Conservation (phyloP, 129 eudicot genomes). For the Rutidosis leptorrhynchoides region DNA sequence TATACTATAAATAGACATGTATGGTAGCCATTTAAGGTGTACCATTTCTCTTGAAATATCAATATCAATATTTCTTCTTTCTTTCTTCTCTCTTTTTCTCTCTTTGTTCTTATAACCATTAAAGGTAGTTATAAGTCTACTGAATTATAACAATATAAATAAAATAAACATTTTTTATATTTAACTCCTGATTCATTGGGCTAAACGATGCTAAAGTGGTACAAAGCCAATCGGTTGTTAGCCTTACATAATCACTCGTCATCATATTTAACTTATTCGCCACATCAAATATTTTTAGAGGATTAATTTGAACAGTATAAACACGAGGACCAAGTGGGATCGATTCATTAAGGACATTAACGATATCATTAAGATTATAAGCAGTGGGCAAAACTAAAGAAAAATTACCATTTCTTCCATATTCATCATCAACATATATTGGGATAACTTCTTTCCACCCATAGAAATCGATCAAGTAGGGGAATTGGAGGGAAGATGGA, state of each 20-base stretch:
- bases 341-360: constrained; percentile 41
- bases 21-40: too few species aligned
- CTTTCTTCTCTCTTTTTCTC: too few species aligned
- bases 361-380: constrained; percentile 33
- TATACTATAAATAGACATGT: too few species aligned
- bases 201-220: constrained; percentile 46
- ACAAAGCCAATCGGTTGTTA: constrained; percentile 57
- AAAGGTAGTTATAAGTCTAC: too few species aligned
- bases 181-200: constrained; percentile 19
- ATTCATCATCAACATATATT: constrained; percentile 52
- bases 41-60: too few species aligned
- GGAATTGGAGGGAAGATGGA: constrained; percentile 57
- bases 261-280: constrained; percentile 51
- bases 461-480: constrained; percentile 51
- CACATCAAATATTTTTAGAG: constrained; percentile 39
- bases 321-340: constrained; percentile 62
- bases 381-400: constrained; percentile 44
- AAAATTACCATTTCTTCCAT: constrained; percentile 52
- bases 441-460: constrained; percentile 68
- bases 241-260: constrained; percentile 51
- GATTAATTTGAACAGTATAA: constrained; percentile 50
- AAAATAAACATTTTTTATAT: too few species aligned
- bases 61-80: too few species aligned
- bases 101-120: too few species aligned
- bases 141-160: too few species aligned